phyloP scores from a whole-genome alignment of 257 asterid genomes.

The Gentiana straminea region DNA sequence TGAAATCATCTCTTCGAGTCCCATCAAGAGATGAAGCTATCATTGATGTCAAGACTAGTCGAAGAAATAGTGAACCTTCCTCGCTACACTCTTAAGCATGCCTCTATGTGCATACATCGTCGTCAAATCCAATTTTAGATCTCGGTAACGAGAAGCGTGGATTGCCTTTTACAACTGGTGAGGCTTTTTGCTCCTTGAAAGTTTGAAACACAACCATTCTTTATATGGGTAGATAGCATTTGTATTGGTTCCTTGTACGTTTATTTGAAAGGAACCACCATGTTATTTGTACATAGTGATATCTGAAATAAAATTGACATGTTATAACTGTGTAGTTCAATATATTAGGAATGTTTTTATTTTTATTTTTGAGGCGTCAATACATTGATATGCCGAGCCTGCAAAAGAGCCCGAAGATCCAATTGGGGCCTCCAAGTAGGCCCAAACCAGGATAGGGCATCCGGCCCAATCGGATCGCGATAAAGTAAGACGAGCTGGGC shows the following conservation, averaged over 20 bases:
- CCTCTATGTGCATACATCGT: not conserved
- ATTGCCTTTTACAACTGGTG: not conserved
- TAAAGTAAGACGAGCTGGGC: too few species aligned
- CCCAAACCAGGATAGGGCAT: too few species aligned
- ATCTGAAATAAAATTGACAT: not conserved
- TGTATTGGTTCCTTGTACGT: slow-evolving; percentile 9
- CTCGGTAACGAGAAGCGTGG: not conserved
- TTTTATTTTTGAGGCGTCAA: too few species aligned
- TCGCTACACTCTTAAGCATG: slow-evolving; percentile 33
- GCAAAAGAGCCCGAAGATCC: too few species aligned
- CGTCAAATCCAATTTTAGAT: not conserved
- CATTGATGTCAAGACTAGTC: slow-evolving; percentile 24
- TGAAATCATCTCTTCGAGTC: slow-evolving; percentile 74
- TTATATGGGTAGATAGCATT: not conserved
- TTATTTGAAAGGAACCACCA: slow-evolving; percentile 1
- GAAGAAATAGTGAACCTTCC: slow-evolving; percentile 23
- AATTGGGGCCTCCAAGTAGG: too few species aligned
- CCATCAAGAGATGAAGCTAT: slow-evolving; percentile 61
- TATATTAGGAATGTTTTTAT: too few species aligned
- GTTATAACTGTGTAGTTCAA: too few species aligned
- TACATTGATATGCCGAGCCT: too few species aligned
- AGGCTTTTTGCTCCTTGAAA: not conserved
- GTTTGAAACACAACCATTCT: slow-evolving; percentile 6
- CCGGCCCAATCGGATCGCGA: too few species aligned
- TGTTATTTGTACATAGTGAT: slow-evolving; percentile 7